Evolutionary conservation across 164 flowering plant genomes (phyloP), one percentile per base, ranked within the genome.

Genomic region (Chloranthus sessilifolius): DNA sequence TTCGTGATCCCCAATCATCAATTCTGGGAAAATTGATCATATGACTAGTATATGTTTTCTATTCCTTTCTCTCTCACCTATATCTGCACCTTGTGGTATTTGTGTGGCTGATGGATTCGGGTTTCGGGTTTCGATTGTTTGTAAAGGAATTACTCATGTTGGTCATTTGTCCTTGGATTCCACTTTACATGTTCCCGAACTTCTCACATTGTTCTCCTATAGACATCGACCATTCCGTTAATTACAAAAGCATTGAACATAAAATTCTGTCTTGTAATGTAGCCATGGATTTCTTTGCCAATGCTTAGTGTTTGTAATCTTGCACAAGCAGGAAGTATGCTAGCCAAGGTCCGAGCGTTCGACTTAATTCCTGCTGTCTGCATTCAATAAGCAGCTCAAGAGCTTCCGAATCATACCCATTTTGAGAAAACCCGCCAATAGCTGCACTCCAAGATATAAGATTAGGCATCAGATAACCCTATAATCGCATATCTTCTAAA

Each of bases 361-460:
- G 89, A 85, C 57, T 69, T 58, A n/a, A 75, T 26, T 34, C 87
- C 83, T 8, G 55, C 62, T 17, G 33, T 70, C 38, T 49, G 66
- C 87, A 85, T 85, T 60, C 60, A 53, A 23, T 8, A 15, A 85
- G 62, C 63, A 80, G 43, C 53, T 67, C 76, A 53, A 82, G 42
- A 20, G 82, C 89, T 47, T 82, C 82, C 26, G 48, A 50, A 24
- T 77, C 83, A 55, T 65, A 58, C 12, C 82, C 83, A 70, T 75
- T 78, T 30, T 77, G 85, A 0, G 85, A 58, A 23, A 77, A 80
- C 24, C 87, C 95, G 47, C 85, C 73, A 51, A 85, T 65, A 35
- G 83, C 77, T 25, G 85, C 81, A 61, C 81, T 85, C 95, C 95
- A 85, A 2, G 95, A 66, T 50, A 82, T 74, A 59, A 72, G 34